Conservation (phyloP, 129 eudicot genomes). For the Cynara cardunculus region DNA sequence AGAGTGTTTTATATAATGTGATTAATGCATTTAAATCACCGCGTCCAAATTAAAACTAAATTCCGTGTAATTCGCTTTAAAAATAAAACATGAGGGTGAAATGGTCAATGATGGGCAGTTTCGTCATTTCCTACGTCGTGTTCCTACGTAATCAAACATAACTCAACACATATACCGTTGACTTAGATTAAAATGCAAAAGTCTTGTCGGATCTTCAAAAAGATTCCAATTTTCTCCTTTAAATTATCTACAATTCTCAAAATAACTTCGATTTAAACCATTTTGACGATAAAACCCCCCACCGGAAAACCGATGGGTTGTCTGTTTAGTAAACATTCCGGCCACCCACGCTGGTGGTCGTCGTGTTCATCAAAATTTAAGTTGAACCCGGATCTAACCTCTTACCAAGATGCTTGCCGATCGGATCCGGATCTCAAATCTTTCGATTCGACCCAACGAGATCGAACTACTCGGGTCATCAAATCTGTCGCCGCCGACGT, state of each 20-base stretch:
- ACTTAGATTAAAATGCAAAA: not conserved
- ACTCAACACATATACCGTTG: constrained; percentile 21
- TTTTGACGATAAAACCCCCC: not conserved
- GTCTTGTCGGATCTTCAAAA: constrained; percentile 2
- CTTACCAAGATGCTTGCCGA: constrained; percentile 59
- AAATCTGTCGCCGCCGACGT: constrained; percentile 54
- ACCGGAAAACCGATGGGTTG: constrained; percentile 32
- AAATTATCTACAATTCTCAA: not conserved
- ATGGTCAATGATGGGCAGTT: not conserved
- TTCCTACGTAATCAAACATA: constrained; percentile 18
- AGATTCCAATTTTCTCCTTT: constrained; percentile 1
- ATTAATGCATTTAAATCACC: no score
- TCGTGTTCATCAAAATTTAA: constrained; percentile 17
- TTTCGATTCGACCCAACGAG: constrained; percentile 52
- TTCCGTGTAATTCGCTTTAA: no score
- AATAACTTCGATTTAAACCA: not conserved
- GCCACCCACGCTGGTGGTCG: not conserved
- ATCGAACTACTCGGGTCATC: constrained; percentile 53
- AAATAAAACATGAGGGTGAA: no score
- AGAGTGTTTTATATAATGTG: no score
- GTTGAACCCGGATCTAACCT: constrained; percentile 46
- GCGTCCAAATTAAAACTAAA: no score
- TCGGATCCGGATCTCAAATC: constrained; percentile 61
- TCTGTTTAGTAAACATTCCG: not conserved
- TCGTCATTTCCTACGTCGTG: constrained; percentile 14